Evolutionary conservation across 805 yeast species (phyloP), one percentile per base, ranked within the genome.

Genomic region (Metschnikowia santaceciliae): DNA sequence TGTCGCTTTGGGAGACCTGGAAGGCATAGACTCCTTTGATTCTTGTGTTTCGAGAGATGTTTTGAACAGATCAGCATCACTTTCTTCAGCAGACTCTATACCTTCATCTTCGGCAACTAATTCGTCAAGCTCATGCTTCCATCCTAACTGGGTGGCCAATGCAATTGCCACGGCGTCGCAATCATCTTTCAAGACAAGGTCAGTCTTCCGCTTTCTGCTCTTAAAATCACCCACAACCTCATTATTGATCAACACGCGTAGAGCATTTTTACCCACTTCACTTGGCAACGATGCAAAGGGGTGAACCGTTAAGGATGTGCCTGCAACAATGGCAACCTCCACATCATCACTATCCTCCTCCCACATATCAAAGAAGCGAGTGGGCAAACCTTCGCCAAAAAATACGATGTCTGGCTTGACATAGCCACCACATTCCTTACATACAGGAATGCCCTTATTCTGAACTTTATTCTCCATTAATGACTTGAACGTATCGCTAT

Each of bases 341-440:
- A 83, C 74, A 1, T 75, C 72, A 2, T 72, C 78, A 11, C 61
- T 63, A 52, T 79, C 81, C 19, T 72, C 71, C 3, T 86, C 92
- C 87, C 94, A 84, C 11, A 67, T 59, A 2, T 80, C 79, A 66
- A 87, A 91, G 61, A 90, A 88, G 49, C 72, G 70, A 1, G 59
- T 60, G 0, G 98, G 98, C 26, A 92, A 73, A 2, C 84, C 79
- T 65, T 92, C 99, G 3, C 98, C 98, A 70, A 90, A 94, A 61
- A 92, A 92, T 1, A 90, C 96, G 58, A 92, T 94, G 61, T 88
- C 92, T 0, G 98, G 99, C 63, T 92, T 92, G 26, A 94, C 88
- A 32, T 82, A 77, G 0, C 96, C 96, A 3, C 71, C 64, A 61
- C 98, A 92, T 15, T 71, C 61, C 14, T 61, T 55, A 69, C 97